These are phyloP conservation scores for Funneliformis caledonium DNA, from an alignment of 371 early-diverging fungal species.

Conservation along the genomic window DNA sequence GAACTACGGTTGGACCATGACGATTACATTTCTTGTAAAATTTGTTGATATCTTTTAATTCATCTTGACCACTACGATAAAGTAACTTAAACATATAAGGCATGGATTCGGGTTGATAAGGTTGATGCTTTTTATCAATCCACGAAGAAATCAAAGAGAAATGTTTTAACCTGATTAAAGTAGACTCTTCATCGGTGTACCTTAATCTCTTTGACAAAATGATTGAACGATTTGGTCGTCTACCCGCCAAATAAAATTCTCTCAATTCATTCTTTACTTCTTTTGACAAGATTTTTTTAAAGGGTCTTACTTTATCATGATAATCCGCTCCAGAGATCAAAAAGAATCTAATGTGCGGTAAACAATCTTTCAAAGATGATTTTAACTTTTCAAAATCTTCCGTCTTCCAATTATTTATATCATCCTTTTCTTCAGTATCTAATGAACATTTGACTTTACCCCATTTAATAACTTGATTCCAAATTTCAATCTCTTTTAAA, in stretches of 20 bases:
- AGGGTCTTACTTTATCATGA: conserved; percentile 30
- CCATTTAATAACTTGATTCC: conserved; percentile 37
- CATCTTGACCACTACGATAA: conserved; percentile 30
- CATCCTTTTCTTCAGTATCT: neutral
- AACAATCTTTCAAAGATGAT: neutral
- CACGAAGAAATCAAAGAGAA: conserved; percentile 13
- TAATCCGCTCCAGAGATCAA: conserved; percentile 16
- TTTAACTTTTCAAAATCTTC: conserved; percentile 14
- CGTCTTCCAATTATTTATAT: neutral
- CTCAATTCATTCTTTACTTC: conserved; percentile 12
- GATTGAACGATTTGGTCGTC: neutral
- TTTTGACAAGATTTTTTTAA: conserved; percentile 32
- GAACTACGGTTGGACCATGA: conserved; percentile 32
- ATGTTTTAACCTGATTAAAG: neutral
- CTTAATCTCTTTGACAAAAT: neutral
- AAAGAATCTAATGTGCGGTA: conserved; percentile 23
- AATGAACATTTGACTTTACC: neutral
- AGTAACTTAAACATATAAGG: conserved; percentile 24
- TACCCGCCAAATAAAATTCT: neutral
- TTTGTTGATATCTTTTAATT: neutral
- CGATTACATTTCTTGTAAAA: conserved; percentile 30
- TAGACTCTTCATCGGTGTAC: neutral
- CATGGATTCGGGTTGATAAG: neutral
- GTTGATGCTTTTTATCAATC: conserved; percentile 17
- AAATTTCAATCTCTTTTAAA: conserved; percentile 24